Base-by-base conservation (phyloP, 2,329 filamentous ascomycete genomes). In the Paecilomyces fulvus region DNA sequence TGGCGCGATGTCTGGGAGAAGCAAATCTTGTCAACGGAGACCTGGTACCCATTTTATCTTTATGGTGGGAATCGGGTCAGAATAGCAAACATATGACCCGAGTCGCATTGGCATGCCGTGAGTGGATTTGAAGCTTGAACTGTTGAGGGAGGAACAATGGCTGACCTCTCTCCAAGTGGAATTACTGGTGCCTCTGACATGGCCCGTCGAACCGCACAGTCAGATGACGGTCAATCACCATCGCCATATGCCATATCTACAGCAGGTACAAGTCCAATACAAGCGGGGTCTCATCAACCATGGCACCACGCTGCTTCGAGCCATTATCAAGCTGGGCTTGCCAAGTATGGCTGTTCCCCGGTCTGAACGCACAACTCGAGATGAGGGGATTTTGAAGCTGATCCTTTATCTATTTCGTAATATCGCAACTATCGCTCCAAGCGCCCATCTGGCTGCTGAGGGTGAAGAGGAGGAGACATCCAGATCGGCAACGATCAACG, bases 171-270 rank as follows among this genome's bases (percentile, higher is more conserved):
- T 49, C n/a, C n/a, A 46, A 82, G 78, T 96, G 73, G 92, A 99
- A 74, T 78, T 99, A 51, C 81, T 99, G 67, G 90, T 95, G 1
- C 91, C 92, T 3, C 76, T 99, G 66, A 99, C 94, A 17, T 97
- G 92, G 92, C 92, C 94, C 0, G 80, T 96, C 66, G 90, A 96
- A 59, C 85, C 92, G 58, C 80, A 83, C 60, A 85, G 88, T 58
- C 83, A 88, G 66, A 92, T 94, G 83, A 97, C 91, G 3, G 79
- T 91, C 64, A 97, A 99, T 69, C 90, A 97, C 70, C 88, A 96
- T 70, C 84, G 90, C 56, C 94, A 99, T 74, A 83, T 92, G 46
- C 91, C 94, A 1, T 94, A 94, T 55, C 80, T 99, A 20, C 88
- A 94, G 70, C 82, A 95, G 56, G 88, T 90, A 0, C 94, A 97